A percentile compares a stretch with the other conserved stretches of the same genome.
Conservation (phyloP, 2,329 filamentous ascomycete genomes). For the Aspergillus luchuensis region DNA sequence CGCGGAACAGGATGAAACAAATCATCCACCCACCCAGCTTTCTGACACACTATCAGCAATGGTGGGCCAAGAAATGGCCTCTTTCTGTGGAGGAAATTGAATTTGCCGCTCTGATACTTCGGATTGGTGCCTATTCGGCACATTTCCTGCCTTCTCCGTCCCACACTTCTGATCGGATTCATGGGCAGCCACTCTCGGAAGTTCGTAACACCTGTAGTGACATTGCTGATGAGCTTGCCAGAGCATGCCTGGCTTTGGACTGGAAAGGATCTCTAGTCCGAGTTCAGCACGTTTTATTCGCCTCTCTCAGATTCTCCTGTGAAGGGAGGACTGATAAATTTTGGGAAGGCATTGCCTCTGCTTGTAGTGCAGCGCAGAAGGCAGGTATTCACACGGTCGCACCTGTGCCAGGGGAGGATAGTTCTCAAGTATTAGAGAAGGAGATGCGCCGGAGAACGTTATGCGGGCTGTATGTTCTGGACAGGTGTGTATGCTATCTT, state of each 20-base stretch:
- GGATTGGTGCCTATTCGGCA: constrained; percentile 4
- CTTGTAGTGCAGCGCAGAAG: constrained; percentile 4
- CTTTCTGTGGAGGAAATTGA: background rate
- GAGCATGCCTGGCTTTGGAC: background rate
- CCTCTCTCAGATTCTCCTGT: background rate
- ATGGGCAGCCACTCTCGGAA: background rate
- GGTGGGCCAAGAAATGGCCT: constrained; percentile 1
- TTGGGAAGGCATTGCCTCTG: constrained; percentile 3
- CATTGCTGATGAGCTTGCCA: background rate
- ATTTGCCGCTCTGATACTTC: constrained; percentile 9
- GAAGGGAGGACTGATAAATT: constrained; percentile 5
- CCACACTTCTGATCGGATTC: background rate
- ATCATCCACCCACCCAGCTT: constrained; percentile 10
- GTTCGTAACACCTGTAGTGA: constrained; percentile 6
- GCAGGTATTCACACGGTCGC: constrained; percentile 1
- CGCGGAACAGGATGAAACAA: constrained; percentile 8
- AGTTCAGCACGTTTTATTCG: constrained; percentile 9
- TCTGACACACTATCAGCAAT: constrained; percentile 8
- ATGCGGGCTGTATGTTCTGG: constrained; percentile 11
- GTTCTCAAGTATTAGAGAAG: background rate
- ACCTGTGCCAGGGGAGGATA: background rate
- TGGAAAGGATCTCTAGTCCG: constrained; percentile 6
- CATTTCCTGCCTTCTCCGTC: constrained; percentile 12
- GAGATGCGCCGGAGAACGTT: constrained; percentile 10
- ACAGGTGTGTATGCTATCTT: background rate